Evolutionary conservation across 306 rosid genomes (phyloP), one percentile per base, ranked within the genome.

Genomic region (Abrus precatorius): DNA sequence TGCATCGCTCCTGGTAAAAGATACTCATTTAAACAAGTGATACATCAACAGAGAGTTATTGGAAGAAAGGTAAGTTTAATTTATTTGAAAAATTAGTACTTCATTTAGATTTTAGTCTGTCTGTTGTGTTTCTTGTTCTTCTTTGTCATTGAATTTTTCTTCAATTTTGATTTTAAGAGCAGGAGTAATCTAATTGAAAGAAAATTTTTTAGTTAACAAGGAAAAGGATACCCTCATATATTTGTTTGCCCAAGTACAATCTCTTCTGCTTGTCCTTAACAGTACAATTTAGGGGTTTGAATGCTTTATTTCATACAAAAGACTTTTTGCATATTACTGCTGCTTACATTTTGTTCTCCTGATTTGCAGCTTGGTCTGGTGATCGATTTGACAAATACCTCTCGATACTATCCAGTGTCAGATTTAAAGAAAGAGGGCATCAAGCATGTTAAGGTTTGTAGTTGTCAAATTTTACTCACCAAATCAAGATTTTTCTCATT

Each of bases 21-120:
- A 93, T 96, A 96, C 90, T 93, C 99, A 81, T 96, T 96, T 78
- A 96, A 96, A 82, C 99, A 96, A 90, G 99, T 93, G 86, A 87
- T 92, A 73, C 99, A 96, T 78, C 97, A 90, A 65, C 97, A 90
- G 80, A 92, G 99, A 83, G 99, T 96, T 79, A 81, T 89, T 84
- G 91, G 91, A 67, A 93, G 97, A 90, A 93, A 93, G 81, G 99
- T 91, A 90, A 90, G 92, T 61, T 63, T 6, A 63, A 34, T 53
- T 72, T 65, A 28, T 80, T 55, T 13, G 5, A 7, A 80, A 59
- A 32, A 34, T 49, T 40, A 59, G 30, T 59, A 14, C 48, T 48
- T 44, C 73, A 32, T 72, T 80, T 61, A 45, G n/a, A 32, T 69
- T 53, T 74, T 74, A n/a, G 55, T 74, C 60, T 68, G 6, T 47